Evolutionary conservation across 805 yeast genomes (phyloP).

Genomic region (Starmerella roubikii): DNA sequence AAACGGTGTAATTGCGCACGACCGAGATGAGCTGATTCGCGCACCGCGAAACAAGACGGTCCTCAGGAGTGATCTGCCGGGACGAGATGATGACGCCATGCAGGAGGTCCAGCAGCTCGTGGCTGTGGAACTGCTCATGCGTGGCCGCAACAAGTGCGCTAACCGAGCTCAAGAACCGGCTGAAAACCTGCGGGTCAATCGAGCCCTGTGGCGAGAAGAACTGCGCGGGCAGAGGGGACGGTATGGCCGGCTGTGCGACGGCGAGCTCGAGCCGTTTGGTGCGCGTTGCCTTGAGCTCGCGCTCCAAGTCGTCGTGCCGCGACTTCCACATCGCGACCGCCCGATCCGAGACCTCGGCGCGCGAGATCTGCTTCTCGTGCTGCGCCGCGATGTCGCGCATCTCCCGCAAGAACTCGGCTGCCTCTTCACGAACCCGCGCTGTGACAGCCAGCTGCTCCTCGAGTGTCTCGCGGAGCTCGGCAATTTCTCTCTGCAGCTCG

Average conservation of each 20-base stretch:
- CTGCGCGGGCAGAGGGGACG: conserved; percentile 1
- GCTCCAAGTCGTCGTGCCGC: conserved; percentile 22
- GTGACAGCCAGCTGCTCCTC: conserved; percentile 23
- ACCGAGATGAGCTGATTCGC: conserved; percentile 64
- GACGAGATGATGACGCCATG: conserved; percentile 27
- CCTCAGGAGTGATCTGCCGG: conserved; percentile 17
- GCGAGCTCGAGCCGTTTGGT: conserved; percentile 10
- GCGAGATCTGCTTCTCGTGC: conserved; percentile 18
- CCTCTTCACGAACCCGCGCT: conserved; percentile 29
- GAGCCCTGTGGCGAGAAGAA: conserved; percentile 19
- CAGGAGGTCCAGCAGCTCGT: conserved; percentile 23
- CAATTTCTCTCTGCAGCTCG: neutral
- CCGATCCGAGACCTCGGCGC: conserved; percentile 22
- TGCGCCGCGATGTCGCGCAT: conserved; percentile 28
- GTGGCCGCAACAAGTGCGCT: conserved; percentile 26
- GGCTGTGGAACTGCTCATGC: conserved; percentile 16
- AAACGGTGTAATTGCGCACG: conserved; percentile 57
- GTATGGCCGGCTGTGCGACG: conserved; percentile 9
- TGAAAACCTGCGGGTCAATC: conserved; percentile 20
- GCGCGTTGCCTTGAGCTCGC: conserved; percentile 21
- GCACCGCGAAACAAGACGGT: conserved; percentile 41
- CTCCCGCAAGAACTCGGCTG: conserved; percentile 26
- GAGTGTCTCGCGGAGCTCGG: conserved; percentile 7
- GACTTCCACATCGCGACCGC: conserved; percentile 29
- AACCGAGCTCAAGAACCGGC: conserved; percentile 25